Evolutionary conservation across 192 early-diverging fungal species (phyloP), one percentile per base, ranked within the genome.

Genomic region (Coemansia sp.): DNA sequence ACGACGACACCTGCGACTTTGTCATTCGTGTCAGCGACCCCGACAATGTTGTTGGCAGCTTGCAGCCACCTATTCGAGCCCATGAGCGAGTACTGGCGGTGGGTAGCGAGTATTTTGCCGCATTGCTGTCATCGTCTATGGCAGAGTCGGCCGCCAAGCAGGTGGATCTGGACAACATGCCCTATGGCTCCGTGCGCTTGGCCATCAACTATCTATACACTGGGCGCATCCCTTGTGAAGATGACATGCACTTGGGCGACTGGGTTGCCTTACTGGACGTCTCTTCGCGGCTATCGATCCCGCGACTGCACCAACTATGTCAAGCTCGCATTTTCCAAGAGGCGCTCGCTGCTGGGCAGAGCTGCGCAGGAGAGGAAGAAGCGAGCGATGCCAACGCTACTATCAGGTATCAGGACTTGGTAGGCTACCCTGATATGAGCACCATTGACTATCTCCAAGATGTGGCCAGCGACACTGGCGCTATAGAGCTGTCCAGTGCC

Each of bases 91-190:
- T 81, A 38, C 66, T 81, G 28, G 66, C 66, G 0, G 73, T 69
- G 9, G 78, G 78, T 13, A 81, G 78, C 56, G 78, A 81, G 21
- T 81, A 81, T 45, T 81, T 81, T 61, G 73, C 69, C 0, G 78
- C 78, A 18, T 59, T 81, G 43, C 67, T 75, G 26, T 58, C 59
- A 2, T 81, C 78, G 10, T 28, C 63, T 18, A 81, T 81, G 78
- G 59, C 73, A 18, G 78, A 81, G 37, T 40, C 72, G 6, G 53
- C 60, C 20, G 46, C 66, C 38, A 71, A 65, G 48, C 46, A 65
- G 11, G 78, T 81, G 16, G 65, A 26, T 43, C 72, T 81, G 26
- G 66, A 75, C 33, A 59, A 46, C 63, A 69, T 81, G 70, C 66
- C 78, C 11, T 81, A 81, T 37, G 78, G 78, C 23, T 42, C 66